Conservation (phyloP, 2,329 filamentous ascomycete species). For the Claviceps sp. region DNA sequence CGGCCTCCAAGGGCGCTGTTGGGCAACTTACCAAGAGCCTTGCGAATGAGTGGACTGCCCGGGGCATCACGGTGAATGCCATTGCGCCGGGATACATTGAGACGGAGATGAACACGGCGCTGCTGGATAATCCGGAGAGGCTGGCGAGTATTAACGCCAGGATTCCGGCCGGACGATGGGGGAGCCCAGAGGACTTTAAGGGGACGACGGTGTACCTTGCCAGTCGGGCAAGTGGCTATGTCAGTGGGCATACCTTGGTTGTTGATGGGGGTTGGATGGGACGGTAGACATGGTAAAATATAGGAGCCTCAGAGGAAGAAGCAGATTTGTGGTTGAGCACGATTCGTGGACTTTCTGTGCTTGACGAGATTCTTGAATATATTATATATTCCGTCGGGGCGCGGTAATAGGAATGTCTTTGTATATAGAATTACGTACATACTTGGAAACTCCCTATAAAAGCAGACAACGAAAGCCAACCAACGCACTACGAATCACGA, state of each 20-base stretch:
- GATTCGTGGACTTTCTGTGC: not conserved
- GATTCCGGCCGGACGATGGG: slow-evolving; percentile 79
- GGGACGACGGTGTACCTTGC: slow-evolving; percentile 68
- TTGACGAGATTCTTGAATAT: too few species aligned
- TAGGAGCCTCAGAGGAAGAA: not conserved
- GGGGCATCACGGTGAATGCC: slow-evolving; percentile 73
- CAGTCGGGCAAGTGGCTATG: slow-evolving; percentile 63
- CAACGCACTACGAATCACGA: too few species aligned
- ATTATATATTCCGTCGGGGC: too few species aligned
- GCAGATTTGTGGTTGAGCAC: not conserved
- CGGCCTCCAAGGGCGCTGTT: slow-evolving; percentile 73
- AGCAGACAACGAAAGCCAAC: too few species aligned
- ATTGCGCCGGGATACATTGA: slow-evolving; percentile 83
- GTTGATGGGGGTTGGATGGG: slow-evolving; percentile 95
- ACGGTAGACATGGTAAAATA: slow-evolving; percentile 30
- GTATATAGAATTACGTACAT: too few species aligned
- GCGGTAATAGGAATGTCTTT: too few species aligned
- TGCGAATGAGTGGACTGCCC: slow-evolving; percentile 72
- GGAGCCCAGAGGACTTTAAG: slow-evolving; percentile 75
- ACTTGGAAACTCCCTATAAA: too few species aligned
- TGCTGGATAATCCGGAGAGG: slow-evolving; percentile 59
- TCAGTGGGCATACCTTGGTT: slow-evolving; percentile 67
- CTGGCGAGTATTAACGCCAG: slow-evolving; percentile 61
- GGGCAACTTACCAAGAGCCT: slow-evolving; percentile 75
- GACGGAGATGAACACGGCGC: slow-evolving; percentile 85